phyloP scores from a whole-genome alignment of 1,284 basidiomycete species.

The Rhodotorula glutinis region DNA sequence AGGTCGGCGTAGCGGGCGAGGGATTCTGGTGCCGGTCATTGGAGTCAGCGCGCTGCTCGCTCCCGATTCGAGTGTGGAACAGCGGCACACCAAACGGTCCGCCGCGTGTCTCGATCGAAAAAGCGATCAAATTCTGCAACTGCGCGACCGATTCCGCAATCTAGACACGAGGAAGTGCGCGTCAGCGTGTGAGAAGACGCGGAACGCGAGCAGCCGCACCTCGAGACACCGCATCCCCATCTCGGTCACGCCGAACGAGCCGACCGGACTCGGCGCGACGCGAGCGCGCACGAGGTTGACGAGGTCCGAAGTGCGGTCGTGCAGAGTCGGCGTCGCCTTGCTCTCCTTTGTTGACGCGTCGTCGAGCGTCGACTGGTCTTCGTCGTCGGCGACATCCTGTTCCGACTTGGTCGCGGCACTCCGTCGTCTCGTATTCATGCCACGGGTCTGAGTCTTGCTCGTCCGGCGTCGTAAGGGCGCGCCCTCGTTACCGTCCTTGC shows the following conservation, averaged over 20 bases:
- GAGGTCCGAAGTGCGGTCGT: background rate
- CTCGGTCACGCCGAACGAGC: slow-evolving; percentile 38
- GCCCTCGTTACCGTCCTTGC: background rate
- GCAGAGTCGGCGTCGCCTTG: too few relatives aligned
- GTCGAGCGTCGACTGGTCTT: background rate
- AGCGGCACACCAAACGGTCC: slow-evolving; percentile 24
- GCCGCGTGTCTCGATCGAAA: slow-evolving; percentile 27
- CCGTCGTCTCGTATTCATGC: slow-evolving; percentile 20
- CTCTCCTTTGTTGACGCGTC: background rate
- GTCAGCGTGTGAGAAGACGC: background rate
- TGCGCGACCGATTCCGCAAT: slow-evolving; percentile 40
- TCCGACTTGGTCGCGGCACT: slow-evolving; percentile 21
- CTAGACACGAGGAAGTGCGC: slow-evolving; percentile 1
- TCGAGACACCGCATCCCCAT: slow-evolving; percentile 41
- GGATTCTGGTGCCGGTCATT: slow-evolving; percentile 7
- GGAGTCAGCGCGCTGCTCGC: background rate
- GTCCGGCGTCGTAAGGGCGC: background rate
- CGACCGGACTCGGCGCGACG: slow-evolving; percentile 23
- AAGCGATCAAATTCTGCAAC: slow-evolving; percentile 36
- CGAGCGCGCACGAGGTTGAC: background rate
- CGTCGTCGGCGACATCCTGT: slow-evolving; percentile 6
- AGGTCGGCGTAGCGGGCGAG: slow-evolving; percentile 24
- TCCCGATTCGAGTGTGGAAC: background rate
- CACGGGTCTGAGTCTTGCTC: slow-evolving; percentile 2
- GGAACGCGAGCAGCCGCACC: slow-evolving; percentile 6